Conservation (phyloP, 2,329 filamentous ascomycete genomes). For the Corynespora cassiicola region DNA sequence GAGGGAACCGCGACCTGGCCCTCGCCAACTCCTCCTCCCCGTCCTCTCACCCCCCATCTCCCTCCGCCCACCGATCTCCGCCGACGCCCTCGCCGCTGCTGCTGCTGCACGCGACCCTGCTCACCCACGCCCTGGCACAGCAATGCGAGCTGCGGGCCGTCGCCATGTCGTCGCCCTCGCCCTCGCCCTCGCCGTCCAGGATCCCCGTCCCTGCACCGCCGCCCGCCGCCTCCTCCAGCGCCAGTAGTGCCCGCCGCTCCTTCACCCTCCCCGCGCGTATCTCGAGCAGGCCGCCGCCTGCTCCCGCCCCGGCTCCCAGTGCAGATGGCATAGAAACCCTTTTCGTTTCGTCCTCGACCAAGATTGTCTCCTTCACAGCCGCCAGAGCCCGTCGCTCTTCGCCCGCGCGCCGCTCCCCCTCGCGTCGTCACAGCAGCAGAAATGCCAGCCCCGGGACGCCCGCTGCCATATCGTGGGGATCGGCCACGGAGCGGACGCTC, state of each 20-base stretch:
- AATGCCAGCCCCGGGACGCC: constrained; percentile 54
- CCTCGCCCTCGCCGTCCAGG: constrained; percentile 33
- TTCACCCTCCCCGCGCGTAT: constrained; percentile 56
- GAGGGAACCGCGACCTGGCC: neutral
- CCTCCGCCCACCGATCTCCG: neutral
- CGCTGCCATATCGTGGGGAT: constrained; percentile 74
- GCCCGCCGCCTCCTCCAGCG: constrained; percentile 22
- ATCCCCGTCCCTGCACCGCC: constrained; percentile 33
- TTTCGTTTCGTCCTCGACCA: constrained; percentile 75
- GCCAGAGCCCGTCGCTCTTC: constrained; percentile 35
- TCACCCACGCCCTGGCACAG: constrained; percentile 2
- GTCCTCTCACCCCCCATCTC: neutral
- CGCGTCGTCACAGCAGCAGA: constrained; percentile 22
- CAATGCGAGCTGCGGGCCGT: constrained; percentile 35
- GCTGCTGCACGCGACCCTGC: constrained; percentile 3
- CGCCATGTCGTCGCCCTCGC: constrained; percentile 40
- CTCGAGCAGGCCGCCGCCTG: constrained; percentile 33
- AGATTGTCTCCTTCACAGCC: constrained; percentile 70
- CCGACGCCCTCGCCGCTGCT: neutral
- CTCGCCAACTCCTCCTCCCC: neutral
- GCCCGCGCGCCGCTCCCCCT: constrained; percentile 45
- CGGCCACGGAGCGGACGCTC: constrained; percentile 79
- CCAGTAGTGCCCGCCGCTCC: constrained; percentile 54
- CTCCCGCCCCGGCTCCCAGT: constrained; percentile 44
- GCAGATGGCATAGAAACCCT: constrained; percentile 68